Base-by-base conservation (phyloP, 805 yeast genomes). In the Yarrowia sp. region DNA sequence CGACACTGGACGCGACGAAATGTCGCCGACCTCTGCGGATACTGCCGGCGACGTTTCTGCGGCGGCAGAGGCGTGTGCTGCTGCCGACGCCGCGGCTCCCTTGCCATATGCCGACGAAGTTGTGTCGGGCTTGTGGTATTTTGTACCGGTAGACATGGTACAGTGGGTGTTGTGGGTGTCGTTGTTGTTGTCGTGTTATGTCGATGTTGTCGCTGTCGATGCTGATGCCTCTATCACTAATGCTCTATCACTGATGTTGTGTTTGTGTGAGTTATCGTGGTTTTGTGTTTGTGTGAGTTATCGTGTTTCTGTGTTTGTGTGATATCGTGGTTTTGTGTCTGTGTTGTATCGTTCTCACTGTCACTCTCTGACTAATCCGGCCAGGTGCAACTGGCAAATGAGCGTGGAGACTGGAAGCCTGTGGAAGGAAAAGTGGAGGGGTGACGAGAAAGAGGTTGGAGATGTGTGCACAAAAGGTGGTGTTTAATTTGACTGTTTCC, bases 61-160 rank as follows among this genome's bases (percentile, higher is more conserved):
- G 33, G 14, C 38, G 33, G 28, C 28, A 22, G 28, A 14, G 22
- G 36, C 4, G 38, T 28, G 31, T 9, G 38, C 60, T 3, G 43
- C 2, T 13, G 42, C 11, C 14, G 58, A 3, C 8, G 44, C 43
- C 9, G 35, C 15, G 9, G 58, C 36, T 10, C 36, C 60, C 17
- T 45, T 31, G 6, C 61, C 61, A 32, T 55, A 55, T 17, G 61
- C 61, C 36, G 47, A 39, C 47, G 61, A 35, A 9, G 61, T 55
- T n/a, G 61, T 55, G 42, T 55, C 61, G 47, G 61, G 61, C 13
- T 55, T 36, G 47, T 55, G 61, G 61, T 55, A 55, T 28, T 55
- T 39, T 39, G 61, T 55, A 47, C 32, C 53, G 32, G 32, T 47
- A 47, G 53, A 47, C 32, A 32, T 32, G 9, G 28, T 22, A 22